Evolutionary conservation across 164 flowering plant species (phyloP).

Genomic region (Chimonanthus salicifolius): DNA sequence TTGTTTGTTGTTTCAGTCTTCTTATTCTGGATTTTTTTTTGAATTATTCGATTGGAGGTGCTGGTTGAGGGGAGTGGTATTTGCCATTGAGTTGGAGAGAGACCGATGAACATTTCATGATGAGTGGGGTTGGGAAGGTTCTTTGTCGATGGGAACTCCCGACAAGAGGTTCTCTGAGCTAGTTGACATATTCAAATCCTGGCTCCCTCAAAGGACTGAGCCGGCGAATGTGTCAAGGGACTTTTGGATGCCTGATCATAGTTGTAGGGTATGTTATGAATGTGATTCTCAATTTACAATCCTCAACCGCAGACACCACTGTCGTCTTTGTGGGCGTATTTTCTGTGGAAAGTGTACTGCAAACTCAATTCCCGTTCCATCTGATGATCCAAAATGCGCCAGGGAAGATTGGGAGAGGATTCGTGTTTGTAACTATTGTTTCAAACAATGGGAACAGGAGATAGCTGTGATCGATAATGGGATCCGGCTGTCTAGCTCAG

Average conservation of each 20-base stretch:
- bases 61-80: background rate
- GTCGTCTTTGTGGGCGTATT: conserved; percentile 85
- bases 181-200: conserved; percentile 48
- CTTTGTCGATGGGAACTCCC: conserved; percentile 56
- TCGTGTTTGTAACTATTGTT: conserved; percentile 84
- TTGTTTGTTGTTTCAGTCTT: too few relatives aligned
- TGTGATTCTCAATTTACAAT: conserved; percentile 83
- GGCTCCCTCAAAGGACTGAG: conserved; percentile 74
- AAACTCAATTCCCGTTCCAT: conserved; percentile 63
- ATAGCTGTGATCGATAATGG: conserved; percentile 36
- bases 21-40: background rate
- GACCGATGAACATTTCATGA: conserved; percentile 52
- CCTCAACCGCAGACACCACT: conserved; percentile 87
- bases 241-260: conserved; percentile 99
- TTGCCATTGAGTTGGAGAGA: conserved; percentile 6
- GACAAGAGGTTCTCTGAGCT: conserved; percentile 51
- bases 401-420: conserved; percentile 66
- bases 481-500: conserved; percentile 29
- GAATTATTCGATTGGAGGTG: background rate
- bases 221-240: conserved; percentile 78
- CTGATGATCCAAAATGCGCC: conserved; percentile 29
- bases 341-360: conserved; percentile 89
- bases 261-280: conserved; percentile 91
- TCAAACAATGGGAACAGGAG: conserved; percentile 66
- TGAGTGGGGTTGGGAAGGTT: conserved; percentile 43